Evolutionary conservation across 164 flowering plant species (phyloP).

Genomic region (Macadamia tetraphylla): DNA sequence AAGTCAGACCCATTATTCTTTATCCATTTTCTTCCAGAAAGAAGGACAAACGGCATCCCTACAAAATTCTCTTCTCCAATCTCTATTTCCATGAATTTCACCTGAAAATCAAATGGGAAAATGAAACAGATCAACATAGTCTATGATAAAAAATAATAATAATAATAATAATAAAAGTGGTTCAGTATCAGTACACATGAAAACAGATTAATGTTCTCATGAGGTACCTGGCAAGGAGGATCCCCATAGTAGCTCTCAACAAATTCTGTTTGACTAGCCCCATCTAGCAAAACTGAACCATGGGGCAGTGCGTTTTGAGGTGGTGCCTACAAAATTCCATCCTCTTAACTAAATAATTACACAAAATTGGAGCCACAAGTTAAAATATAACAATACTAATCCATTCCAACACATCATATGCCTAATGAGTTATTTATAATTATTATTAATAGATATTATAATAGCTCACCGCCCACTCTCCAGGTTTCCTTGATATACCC

Average conservation of each 20-base stretch:
- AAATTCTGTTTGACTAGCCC: constrained; percentile 65
- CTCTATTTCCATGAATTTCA: constrained; percentile 60
- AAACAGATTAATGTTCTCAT: constrained; percentile 3
- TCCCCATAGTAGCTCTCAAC: constrained; percentile 25
- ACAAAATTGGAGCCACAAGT: constrained; percentile 1
- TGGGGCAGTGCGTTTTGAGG: constrained; percentile 56
- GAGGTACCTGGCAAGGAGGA: constrained; percentile 43
- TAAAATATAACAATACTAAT: neutral
- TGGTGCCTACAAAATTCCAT: constrained; percentile 55
- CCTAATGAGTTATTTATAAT: too few species aligned
- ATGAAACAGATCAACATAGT: too few species aligned
- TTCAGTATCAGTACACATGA: neutral
- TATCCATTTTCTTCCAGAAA: constrained; percentile 72
- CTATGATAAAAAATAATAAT: too few species aligned
- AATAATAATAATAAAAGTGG: too few species aligned
- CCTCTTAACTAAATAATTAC: neutral
- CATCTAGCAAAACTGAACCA: constrained; percentile 48
- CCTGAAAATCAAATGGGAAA: constrained; percentile 26
- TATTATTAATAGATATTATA: neutral
- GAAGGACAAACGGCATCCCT: constrained; percentile 91
- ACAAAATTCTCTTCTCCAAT: constrained; percentile 53
- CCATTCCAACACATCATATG: neutral
- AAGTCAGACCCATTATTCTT: constrained; percentile 76
- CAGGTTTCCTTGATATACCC: constrained; percentile 67
- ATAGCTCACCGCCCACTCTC: constrained; percentile 80